Conservation (phyloP, 2,329 filamentous ascomycete species). For the Alternaria atra region DNA sequence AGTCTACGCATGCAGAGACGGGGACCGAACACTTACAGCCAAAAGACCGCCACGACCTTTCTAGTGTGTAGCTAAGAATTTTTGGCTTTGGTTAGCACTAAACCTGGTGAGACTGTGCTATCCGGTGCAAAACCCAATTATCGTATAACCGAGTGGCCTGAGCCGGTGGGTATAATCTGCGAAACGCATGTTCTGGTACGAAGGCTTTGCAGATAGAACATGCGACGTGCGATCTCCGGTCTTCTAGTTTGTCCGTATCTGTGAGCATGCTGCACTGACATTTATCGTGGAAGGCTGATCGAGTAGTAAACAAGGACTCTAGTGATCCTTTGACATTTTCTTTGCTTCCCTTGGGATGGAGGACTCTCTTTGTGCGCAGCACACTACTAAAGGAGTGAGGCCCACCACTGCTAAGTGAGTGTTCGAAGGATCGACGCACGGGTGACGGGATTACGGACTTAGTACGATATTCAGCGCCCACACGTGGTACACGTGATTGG, state of each 20-base stretch:
- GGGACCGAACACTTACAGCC: constrained; percentile 5
- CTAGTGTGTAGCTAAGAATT: neutral
- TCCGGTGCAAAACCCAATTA: neutral
- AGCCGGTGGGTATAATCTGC: neutral
- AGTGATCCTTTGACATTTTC: neutral
- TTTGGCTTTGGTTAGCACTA: neutral
- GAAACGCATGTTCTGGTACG: neutral
- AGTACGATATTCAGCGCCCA: neutral
- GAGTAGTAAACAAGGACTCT: neutral
- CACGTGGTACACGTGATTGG: neutral
- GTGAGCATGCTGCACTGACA: neutral
- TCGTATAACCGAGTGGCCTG: neutral
- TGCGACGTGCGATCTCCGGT: neutral
- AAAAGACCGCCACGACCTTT: neutral
- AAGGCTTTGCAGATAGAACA: neutral
- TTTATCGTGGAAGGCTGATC: neutral
- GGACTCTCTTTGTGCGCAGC: neutral
- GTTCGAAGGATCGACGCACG: neutral
- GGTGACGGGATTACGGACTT: neutral
- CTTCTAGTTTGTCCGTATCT: neutral
- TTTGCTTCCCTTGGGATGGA: neutral
- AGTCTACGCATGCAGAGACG: constrained; percentile 8
- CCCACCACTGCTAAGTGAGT: neutral
- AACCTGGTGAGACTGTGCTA: neutral
- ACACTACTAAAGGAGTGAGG: neutral